Percentiles rank a stretch among this genome's conserved stretches.
Conservation (phyloP, 352 stramenopile genomes). For the Aphanomyces euteiches region DNA sequence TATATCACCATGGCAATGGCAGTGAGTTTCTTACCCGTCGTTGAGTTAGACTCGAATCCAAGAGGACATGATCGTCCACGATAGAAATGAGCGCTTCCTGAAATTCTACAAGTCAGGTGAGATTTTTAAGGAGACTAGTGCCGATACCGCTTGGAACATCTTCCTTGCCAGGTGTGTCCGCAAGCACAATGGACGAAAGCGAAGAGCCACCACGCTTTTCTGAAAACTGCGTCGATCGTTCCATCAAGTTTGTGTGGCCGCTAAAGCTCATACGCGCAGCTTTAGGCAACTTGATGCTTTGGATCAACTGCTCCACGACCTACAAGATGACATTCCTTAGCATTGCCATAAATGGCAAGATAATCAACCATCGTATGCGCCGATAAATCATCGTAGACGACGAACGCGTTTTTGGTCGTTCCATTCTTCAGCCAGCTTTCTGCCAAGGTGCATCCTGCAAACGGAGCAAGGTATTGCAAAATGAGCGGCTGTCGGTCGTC, state of each 20-base stretch:
- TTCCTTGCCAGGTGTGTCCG: conserved; percentile 51
- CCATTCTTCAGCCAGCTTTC: conserved; percentile 64
- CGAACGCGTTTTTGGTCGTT: conserved; percentile 49
- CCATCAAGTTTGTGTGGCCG: conserved; percentile 65
- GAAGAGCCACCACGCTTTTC: conserved; percentile 41
- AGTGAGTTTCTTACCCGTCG: conserved; percentile 38
- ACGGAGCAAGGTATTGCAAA: conserved; percentile 77
- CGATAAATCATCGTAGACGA: conserved; percentile 77
- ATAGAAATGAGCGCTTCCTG: conserved; percentile 62
- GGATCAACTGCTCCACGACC: conserved; percentile 67
- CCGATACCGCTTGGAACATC: conserved; percentile 7
- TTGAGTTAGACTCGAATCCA: conserved; percentile 47
- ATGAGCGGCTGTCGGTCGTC: conserved; percentile 65
- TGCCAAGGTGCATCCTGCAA: conserved; percentile 65
- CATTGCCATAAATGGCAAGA: neutral
- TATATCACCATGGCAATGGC: neutral
- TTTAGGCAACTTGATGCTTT: conserved; percentile 61
- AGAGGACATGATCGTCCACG: conserved; percentile 61
- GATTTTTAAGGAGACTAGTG: neutral
- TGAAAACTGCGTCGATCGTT: conserved; percentile 67
- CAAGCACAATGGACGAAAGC: conserved; percentile 63
- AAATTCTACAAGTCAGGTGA: conserved; percentile 33
- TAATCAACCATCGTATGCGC: conserved; percentile 48
- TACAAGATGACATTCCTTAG: neutral
- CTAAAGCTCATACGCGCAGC: conserved; percentile 59